Percentiles rank a stretch among this genome's conserved stretches.
These are phyloP conservation scores for Coprinellus aureogranulatus DNA, from an alignment of 768 basidiomycete species.

Conservation along the genomic window DNA sequence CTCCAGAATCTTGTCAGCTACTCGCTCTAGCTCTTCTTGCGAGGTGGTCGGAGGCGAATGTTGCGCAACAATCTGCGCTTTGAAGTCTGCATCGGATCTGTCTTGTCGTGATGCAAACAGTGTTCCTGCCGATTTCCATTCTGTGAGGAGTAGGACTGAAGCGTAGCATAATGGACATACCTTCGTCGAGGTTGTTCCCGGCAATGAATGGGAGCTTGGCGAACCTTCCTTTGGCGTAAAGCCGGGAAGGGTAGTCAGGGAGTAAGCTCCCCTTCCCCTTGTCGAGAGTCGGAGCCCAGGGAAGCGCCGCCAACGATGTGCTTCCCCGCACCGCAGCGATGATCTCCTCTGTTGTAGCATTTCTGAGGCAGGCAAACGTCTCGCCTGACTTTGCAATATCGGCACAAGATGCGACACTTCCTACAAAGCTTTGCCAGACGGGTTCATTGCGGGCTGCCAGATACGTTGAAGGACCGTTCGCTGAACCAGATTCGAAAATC, in stretches of 20 bases:
- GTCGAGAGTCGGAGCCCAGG: constrained; percentile 40
- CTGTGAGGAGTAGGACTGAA: background rate
- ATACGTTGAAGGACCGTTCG: constrained; percentile 33
- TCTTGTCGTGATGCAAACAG: background rate
- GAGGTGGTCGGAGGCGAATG: constrained; percentile 27
- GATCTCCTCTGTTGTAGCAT: constrained; percentile 22
- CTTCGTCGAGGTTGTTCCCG: constrained; percentile 46
- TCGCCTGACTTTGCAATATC: constrained; percentile 20
- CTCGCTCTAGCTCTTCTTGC: constrained; percentile 12
- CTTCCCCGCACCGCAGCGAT: constrained; percentile 15
- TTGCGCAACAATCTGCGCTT: background rate
- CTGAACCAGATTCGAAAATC: constrained; percentile 44
- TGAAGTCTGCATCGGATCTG: background rate
- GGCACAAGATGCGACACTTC: constrained; percentile 33
- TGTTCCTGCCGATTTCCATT: background rate
- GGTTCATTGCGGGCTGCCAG: constrained; percentile 26
- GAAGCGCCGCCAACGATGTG: constrained; percentile 17
- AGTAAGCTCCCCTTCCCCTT: constrained; percentile 35
- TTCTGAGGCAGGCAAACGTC: constrained; percentile 34
- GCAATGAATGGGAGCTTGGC: constrained; percentile 44
- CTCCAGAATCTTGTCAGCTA: constrained; percentile 26
- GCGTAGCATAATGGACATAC: constrained; percentile 18
- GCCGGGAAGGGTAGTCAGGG: constrained; percentile 36
- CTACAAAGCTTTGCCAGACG: constrained; percentile 40
- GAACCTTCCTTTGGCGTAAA: constrained; percentile 25